These are phyloP conservation scores for Arthrobotrys conoides DNA, from an alignment of 2,329 filamentous ascomycete species.

Conservation along the genomic window DNA sequence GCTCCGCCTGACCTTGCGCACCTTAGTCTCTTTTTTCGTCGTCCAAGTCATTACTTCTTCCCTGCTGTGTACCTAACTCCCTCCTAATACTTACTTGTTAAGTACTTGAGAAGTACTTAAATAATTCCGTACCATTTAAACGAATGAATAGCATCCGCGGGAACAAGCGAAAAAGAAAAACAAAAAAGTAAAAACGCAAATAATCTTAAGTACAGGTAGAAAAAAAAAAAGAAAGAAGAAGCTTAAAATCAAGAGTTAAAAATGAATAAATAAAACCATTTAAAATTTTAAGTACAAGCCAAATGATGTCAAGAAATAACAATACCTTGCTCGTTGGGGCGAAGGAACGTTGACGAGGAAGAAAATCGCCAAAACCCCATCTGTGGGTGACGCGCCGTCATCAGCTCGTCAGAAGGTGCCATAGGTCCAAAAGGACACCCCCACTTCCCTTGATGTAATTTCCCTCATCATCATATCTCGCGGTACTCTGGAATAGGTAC, in stretches of 20 bases:
- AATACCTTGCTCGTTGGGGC: too few species aligned
- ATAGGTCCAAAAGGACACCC: conserved; percentile 44
- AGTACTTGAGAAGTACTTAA: too few species aligned
- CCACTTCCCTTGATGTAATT: conserved; percentile 58
- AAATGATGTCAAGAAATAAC: background rate
- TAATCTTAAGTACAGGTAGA: background rate
- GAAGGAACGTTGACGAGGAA: background rate
- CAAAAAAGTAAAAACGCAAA: conserved; percentile 7
- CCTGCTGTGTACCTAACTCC: too few species aligned
- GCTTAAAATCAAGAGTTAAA: too few species aligned
- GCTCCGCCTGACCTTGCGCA: too few species aligned
- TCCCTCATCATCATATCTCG: conserved; percentile 52
- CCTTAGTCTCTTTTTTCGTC: too few species aligned
- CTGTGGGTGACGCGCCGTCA: too few species aligned
- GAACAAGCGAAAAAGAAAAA: conserved; percentile 18
- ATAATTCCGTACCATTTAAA: too few species aligned
- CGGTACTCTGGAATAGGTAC: conserved; percentile 55
- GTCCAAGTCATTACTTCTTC: too few species aligned
- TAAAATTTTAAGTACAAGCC: background rate
- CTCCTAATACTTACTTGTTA: too few species aligned
- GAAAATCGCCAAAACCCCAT: background rate
- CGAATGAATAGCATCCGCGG: conserved; percentile 8
- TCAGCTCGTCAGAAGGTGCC: conserved; percentile 50
- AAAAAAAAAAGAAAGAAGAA: background rate
- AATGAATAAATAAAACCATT: background rate